Evolutionary conservation across 768 basidiomycete genomes (phyloP), one percentile per base, ranked within the genome.

Genomic region (Mycena rosella): DNA sequence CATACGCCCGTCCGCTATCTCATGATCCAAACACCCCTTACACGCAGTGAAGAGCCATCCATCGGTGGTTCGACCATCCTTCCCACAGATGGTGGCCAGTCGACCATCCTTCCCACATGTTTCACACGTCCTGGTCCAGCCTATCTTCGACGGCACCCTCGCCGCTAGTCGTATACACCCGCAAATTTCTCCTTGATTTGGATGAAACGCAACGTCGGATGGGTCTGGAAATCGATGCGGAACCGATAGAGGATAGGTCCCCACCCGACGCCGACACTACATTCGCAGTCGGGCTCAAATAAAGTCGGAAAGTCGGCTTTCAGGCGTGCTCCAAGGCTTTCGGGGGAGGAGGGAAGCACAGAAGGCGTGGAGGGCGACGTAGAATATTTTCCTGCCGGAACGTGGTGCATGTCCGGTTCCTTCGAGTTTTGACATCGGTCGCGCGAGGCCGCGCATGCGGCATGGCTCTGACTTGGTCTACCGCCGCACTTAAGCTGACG

Each of bases 101-200:
- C 36, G 45, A 8, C 59, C 62, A n/a, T 63, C 62, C 17, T 63
- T 22, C 54, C 62, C 62, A 38, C 62, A 63, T 20, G 20, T 34
- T 48, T 63, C 62, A 42, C 62, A 63, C 15, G 54, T 56, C 30
- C n/a, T 24, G 34, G 47, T 42, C 15, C 42, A 48, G 32, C 56
- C 6, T 54, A 1, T 2, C 30, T 22, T 56, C 53, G 3, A 54
- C 62, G 32, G 11, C 27, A 26, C 26, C 0, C 27, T 13, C 54
- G 30, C 17, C 14, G 9, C 29, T 44, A 7, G 13, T 20, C 18
- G 44, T 42, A n/a, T 63, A 63, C 20, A 24, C 53, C n/a, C 62
- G 38, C 29, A 63, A 63, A 63, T 20, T 64, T 57, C 34, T 40
- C 45, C n/a, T 64, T 57, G 54, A 64, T 64, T 48, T 64, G 63